Percentiles rank a stretch among this genome's conserved stretches.
Conservation (phyloP, 1,139 yeast species). For the Protomyces arabidopsidicola region DNA sequence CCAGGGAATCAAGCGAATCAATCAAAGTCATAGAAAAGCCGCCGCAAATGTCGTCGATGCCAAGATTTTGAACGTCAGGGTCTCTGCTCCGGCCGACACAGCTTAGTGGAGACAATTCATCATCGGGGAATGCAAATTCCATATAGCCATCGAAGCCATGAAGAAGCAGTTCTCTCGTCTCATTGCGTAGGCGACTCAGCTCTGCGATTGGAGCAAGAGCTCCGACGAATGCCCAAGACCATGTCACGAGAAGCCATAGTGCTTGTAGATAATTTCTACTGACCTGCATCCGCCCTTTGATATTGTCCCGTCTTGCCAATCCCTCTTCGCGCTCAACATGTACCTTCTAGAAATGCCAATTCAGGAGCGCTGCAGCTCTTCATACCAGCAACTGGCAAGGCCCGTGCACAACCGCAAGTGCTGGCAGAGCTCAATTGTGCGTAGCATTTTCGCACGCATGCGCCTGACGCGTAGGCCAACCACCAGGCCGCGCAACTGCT, state of each 20-base stretch:
- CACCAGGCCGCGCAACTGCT: background rate
- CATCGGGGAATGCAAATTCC: slow-evolving; percentile 69
- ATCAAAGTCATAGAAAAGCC: slow-evolving; percentile 72
- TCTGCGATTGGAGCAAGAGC: background rate
- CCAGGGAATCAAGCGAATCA: slow-evolving; percentile 74
- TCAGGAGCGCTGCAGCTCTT: no score
- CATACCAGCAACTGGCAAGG: no score
- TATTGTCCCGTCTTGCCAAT: no score
- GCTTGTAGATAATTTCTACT: no score
- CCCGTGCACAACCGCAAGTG: no score
- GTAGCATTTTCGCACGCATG: no score
- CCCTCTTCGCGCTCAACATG: no score
- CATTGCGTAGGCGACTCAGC: background rate
- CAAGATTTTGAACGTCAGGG: slow-evolving; percentile 51
- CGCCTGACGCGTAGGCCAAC: no score
- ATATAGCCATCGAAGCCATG: slow-evolving; percentile 79
- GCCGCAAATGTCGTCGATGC: slow-evolving; percentile 78
- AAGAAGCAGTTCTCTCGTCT: slow-evolving; percentile 43
- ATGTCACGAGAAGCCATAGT: no score
- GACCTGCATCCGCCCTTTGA: no score
- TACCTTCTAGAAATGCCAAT: no score
- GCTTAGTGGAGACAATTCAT: slow-evolving; percentile 66
- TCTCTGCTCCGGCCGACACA: slow-evolving; percentile 71
- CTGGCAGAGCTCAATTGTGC: no score
- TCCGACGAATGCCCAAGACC: background rate